These are phyloP conservation scores for Colletotrichum trifolii DNA, from an alignment of 2,329 filamentous ascomycete genomes.

Conservation along the genomic window DNA sequence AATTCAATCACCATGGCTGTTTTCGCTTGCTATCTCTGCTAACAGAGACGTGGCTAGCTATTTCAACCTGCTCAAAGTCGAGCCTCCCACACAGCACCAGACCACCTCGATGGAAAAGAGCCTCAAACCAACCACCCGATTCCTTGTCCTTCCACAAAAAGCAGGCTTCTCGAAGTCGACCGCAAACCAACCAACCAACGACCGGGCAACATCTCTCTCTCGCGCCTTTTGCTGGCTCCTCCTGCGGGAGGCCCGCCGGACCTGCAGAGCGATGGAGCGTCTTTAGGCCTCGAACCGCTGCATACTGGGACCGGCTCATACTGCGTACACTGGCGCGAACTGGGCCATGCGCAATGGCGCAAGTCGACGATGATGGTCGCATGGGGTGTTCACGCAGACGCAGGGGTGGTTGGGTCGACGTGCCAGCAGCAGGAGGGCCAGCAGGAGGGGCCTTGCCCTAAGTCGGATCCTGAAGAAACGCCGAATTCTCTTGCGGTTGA, in stretches of 20 bases:
- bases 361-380: conserved; percentile 26
- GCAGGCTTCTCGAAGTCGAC: conserved; percentile 26
- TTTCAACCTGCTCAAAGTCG: neutral
- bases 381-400: conserved; percentile 2
- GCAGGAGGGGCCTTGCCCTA: conserved; percentile 27
- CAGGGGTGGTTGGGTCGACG: neutral
- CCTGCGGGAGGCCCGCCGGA: conserved; percentile 33
- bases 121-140: conserved; percentile 4
- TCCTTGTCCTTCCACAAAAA: conserved; percentile 17
- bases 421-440: neutral
- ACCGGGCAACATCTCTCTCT: neutral
- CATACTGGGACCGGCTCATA: neutral
- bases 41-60: too few species aligned
- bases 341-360: conserved; percentile 22
- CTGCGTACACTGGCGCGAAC: conserved; percentile 21
- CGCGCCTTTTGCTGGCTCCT: conserved; percentile 10
- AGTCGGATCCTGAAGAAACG: conserved; percentile 7
- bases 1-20: too few species aligned
- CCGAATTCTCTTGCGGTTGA: neutral
- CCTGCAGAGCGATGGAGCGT: conserved; percentile 32
- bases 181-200: neutral
- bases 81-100: neutral
- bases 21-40: too few species aligned
- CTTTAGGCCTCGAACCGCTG: neutral
- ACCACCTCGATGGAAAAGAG: neutral